A percentile compares a stretch with the other conserved stretches of the same genome.
These are phyloP conservation scores for Geotrichum fermentans DNA, from an alignment of 1,139 yeast species.

Conservation along the genomic window DNA sequence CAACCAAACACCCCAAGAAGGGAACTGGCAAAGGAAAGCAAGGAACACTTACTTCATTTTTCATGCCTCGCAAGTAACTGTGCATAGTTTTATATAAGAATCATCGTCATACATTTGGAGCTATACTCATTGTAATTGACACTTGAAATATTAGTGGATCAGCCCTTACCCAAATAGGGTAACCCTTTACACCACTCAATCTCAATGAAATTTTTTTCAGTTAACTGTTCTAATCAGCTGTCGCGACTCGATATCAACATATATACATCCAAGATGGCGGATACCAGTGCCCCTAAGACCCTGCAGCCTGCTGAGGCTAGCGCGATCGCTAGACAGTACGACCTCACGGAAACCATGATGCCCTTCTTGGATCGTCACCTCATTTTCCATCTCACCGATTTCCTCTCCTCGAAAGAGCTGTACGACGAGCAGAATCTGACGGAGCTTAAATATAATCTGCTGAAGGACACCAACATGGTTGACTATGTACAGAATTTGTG, in stretches of 20 bases:
- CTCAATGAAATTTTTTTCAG: constrained; percentile 11
- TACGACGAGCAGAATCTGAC: constrained; percentile 45
- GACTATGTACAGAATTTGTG: constrained; percentile 46
- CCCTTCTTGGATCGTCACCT: constrained; percentile 58
- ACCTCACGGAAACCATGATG: constrained; percentile 48
- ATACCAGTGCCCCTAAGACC: constrained; percentile 5
- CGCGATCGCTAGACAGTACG: constrained; percentile 36
- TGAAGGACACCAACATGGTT: constrained; percentile 54
- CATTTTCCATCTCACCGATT: constrained; percentile 50
- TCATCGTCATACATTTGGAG: neutral
- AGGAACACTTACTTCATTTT: constrained; percentile 17
- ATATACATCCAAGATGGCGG: constrained; percentile 3
- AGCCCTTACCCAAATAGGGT: constrained; percentile 13
- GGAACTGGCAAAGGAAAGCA: constrained; percentile 14
- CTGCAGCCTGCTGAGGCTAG: constrained; percentile 15
- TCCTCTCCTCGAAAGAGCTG: constrained; percentile 42
- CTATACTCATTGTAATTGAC: neutral
- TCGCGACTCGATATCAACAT: neutral
- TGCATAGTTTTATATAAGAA: neutral
- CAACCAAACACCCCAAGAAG: constrained; percentile 5
- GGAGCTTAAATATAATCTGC: constrained; percentile 47
- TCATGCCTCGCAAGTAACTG: constrained; percentile 10
- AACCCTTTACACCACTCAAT: constrained; percentile 11
- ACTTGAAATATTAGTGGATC: neutral
- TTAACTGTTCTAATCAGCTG: constrained; percentile 2